Base-by-base conservation (phyloP, 2,329 filamentous ascomycete species). In the Fusarium veterinarium region DNA sequence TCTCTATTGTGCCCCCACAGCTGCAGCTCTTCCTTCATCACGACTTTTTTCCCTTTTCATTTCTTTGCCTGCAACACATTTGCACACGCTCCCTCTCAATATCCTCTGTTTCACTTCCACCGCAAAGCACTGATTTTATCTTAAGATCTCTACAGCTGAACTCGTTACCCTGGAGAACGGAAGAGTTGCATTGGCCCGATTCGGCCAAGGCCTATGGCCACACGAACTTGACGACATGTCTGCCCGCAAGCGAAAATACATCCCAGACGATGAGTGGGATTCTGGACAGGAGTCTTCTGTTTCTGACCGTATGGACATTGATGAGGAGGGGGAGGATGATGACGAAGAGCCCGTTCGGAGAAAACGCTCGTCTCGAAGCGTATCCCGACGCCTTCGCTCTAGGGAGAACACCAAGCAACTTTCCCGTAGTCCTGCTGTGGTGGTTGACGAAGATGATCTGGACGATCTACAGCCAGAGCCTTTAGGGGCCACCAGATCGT, bases 141-240 rank as follows among this genome's bases (percentile, higher is more conserved):
- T 35, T 28, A 72, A 84, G 82, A 67, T 83, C 51, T 63, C 77
- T 23, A 71, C 78, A 28, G 64, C 76, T 25, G 66, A 81, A 14
- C 76, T 84, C 2, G 55, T 80, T 57, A 62, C 71, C 8, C 67
- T 81, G 16, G 71, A 80, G 38, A 82, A 81, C 76, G 83, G 81
- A 41, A 73, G 71, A 60, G 60, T 59, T 35, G 79, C 80, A 8
- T 67, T 84, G 14, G 57, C 69, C 49, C 66, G 49, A 9, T 78
- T 77, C 48, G 67, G 61, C 37, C 74, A 75, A 38, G 68, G 67
- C 23, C 28, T 45, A 16, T 58, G 30, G 12, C 44, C 52, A 11
- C 56, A 69, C 16, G 66, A 69, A 14, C 76, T 61, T 48, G 55
- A 73, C 38, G 76, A 76, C 67, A 60, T 68, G n/a, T 35, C 46